Evolutionary conservation across 345 rosid genomes (phyloP), one percentile per base, ranked within the genome.

Genomic region (Hypericum androsaemum): DNA sequence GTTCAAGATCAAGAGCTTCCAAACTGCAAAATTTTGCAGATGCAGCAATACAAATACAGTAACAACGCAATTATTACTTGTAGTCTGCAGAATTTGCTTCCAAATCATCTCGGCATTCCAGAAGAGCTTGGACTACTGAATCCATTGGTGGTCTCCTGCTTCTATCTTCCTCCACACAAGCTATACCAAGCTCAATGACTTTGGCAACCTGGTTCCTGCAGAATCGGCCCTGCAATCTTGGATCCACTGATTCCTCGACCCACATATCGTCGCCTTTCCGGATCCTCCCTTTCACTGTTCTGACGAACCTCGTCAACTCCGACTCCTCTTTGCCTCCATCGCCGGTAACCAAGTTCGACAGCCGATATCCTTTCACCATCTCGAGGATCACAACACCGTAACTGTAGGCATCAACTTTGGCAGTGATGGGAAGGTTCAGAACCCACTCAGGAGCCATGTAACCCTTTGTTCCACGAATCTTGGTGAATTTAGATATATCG

Each of bases 361-460:
- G 65, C 14, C 71, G 43, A 37, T 52, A 10, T 49, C 80, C 84
- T 49, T 67, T 73, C 58, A 68, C 68, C 63, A 73, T 17, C 54
- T 77, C 74, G 0, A 77, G 72, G 48, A 73, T 52, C 68, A 74
- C 70, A 39, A 77, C 68, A 7, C 74, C 72, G 5, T 65, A 77
- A 50, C 82, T 60, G 28, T 71, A 77, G 0, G 67, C 78, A 37
- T 77, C 78, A 2, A 73, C 72, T 52, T 77, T 70, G 3, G 74
- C 63, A 0, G 74, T 73, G 41, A 71, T 65, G 0, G 76, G 76
- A 32, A 61, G 74, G 49, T 68, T 67, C 32, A 44, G 10, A 39
- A 67, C 67, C 77, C 77, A 68, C 55, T 67, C 72, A 2, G 76
- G 76, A 37, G 72, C 76, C 71, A 71, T 63, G 66, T 71, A 66